Evolutionary conservation across 768 basidiomycete species (phyloP).

Genomic region (Stropharia rugosoannulata): DNA sequence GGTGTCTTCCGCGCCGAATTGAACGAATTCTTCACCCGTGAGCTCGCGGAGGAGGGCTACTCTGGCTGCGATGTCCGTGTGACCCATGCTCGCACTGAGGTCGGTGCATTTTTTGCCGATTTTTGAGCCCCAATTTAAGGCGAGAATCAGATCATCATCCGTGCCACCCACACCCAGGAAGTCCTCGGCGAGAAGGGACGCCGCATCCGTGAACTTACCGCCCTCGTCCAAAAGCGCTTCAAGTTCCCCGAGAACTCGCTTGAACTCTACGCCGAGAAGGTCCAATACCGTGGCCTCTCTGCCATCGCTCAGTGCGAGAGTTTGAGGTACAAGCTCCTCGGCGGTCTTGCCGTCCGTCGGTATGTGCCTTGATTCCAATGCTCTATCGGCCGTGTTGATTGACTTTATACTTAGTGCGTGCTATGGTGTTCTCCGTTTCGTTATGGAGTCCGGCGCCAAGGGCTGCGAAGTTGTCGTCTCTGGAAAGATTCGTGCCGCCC

Average conservation of each 20-base stretch:
- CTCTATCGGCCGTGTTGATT: no score
- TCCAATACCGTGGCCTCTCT: slow-evolving; percentile 95
- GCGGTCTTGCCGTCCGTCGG: slow-evolving; percentile 99
- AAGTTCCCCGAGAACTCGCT: slow-evolving; percentile 99
- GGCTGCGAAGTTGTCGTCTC: slow-evolving; percentile 99
- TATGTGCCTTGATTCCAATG: slow-evolving; percentile 35
- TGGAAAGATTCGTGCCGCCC: slow-evolving; percentile 98
- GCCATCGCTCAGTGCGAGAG: slow-evolving; percentile 99
- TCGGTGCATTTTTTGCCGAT: slow-evolving; percentile 25
- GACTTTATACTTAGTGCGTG: slow-evolving; percentile 41
- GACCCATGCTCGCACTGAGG: slow-evolving; percentile 98
- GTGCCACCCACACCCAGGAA: slow-evolving; percentile 98
- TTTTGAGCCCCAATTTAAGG: slow-evolving; percentile 1
- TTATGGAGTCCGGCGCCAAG: slow-evolving; percentile 99
- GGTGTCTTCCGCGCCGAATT: slow-evolving; percentile 99
- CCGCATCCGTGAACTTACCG: slow-evolving; percentile 97
- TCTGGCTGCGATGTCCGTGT: slow-evolving; percentile 99
- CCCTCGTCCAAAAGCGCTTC: slow-evolving; percentile 99
- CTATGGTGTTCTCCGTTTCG: slow-evolving; percentile 99
- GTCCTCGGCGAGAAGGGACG: slow-evolving; percentile 99
- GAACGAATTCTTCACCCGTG: slow-evolving; percentile 97
- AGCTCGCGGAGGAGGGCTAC: slow-evolving; percentile 99
- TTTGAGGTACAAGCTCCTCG: slow-evolving; percentile 97
- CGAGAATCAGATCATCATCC: slow-evolving; percentile 86
- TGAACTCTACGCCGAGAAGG: slow-evolving; percentile 99